Percentiles rank a stretch among this genome's conserved stretches.
Conservation (phyloP, 2,329 filamentous ascomycete species). For the Colletotrichum sp. region DNA sequence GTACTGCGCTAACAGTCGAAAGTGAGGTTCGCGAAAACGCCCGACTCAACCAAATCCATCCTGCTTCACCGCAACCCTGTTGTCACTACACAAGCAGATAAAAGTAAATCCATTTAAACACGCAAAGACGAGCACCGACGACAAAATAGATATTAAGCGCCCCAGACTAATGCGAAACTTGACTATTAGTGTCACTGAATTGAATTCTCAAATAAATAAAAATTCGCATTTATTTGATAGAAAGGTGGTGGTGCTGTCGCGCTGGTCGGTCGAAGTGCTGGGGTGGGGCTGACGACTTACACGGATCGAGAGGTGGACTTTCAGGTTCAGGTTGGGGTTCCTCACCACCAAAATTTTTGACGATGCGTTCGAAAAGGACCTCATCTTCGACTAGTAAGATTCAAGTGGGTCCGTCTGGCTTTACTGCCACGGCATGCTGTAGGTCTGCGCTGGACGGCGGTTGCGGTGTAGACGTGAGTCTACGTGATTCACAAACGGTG, state of each 20-base stretch:
- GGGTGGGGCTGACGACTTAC: background rate
- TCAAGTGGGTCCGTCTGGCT: fast-evolving
- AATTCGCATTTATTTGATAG: background rate
- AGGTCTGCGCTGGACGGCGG: background rate
- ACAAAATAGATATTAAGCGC: background rate
- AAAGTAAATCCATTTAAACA: background rate
- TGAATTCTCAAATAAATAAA: background rate
- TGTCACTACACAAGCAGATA: background rate
- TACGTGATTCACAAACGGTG: too few species aligned
- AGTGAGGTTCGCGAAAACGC: too few species aligned
- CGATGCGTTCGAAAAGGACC: background rate
- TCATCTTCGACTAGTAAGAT: background rate
- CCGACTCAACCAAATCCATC: too few species aligned
- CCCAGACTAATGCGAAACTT: background rate
- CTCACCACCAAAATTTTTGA: background rate
- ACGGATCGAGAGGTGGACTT: background rate
- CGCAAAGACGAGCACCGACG: background rate
- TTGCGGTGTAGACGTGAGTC: background rate
- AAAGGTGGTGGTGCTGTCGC: background rate
- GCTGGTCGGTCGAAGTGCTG: background rate
- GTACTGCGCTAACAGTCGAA: too few species aligned
- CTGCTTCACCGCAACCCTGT: too few species aligned
- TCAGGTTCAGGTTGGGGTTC: background rate
- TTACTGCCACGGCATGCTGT: background rate
- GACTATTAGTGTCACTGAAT: fast-evolving